These are phyloP conservation scores for Trifolium fragiferum DNA, from an alignment of 306 rosid species.

Conservation along the genomic window DNA sequence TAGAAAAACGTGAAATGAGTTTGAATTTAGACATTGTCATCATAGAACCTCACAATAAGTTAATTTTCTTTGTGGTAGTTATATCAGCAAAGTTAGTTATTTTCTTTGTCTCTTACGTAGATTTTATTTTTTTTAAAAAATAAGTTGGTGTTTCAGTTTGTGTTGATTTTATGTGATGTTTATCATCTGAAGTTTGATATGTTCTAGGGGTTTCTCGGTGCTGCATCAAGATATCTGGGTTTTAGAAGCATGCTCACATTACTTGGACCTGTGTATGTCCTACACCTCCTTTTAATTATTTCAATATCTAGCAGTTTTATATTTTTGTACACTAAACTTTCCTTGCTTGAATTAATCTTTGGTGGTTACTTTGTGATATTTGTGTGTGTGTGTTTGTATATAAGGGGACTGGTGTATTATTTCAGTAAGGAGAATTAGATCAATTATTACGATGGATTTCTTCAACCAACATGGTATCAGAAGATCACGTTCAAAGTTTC, in stretches of 20 bases:
- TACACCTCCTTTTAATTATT: constrained; percentile 41
- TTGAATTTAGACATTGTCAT: constrained; percentile 28
- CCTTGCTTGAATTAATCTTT: not conserved
- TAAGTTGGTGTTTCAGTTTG: constrained; percentile 16
- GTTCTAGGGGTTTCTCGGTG: constrained; percentile 83
- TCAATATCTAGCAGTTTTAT: constrained; percentile 30
- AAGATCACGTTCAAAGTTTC: too few species aligned
- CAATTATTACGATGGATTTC: too few species aligned
- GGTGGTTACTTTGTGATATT: too few species aligned
- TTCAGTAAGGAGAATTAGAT: too few species aligned
- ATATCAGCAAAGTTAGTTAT: constrained; percentile 10
- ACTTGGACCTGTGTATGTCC: constrained; percentile 88
- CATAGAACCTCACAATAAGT: not conserved
- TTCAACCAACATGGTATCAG: too few species aligned
- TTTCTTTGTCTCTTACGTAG: constrained; percentile 21
- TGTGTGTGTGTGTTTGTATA: too few species aligned
- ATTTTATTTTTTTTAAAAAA: constrained; percentile 12
- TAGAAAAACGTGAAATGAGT: constrained; percentile 24
- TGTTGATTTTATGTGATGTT: constrained; percentile 29
- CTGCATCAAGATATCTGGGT: constrained; percentile 90
- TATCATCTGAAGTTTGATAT: constrained; percentile 38
- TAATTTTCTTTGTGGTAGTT: not conserved
- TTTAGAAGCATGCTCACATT: constrained; percentile 84
- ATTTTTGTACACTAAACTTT: constrained; percentile 24
- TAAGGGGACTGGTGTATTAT: too few species aligned